A percentile compares a stretch with the other conserved stretches of the same genome.
These are phyloP conservation scores for Coemansia sp. DNA, from an alignment of 192 early-diverging fungal genomes.

Conservation along the genomic window DNA sequence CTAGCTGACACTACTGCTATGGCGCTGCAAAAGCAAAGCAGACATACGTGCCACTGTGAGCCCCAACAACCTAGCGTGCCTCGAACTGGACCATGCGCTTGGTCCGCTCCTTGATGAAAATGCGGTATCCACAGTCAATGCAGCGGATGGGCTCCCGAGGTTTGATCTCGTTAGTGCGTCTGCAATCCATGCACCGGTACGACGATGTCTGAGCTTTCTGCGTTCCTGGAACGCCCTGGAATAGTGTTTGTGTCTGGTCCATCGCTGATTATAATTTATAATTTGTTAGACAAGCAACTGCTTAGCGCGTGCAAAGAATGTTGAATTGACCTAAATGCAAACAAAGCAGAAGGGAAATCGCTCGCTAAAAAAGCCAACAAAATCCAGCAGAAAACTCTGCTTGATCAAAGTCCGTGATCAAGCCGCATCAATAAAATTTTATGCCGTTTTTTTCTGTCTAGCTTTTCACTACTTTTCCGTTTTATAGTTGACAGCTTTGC, in stretches of 20 bases:
- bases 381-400: conserved; percentile 9
- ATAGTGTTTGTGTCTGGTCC: conserved; percentile 9
- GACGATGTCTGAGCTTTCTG: conserved; percentile 16
- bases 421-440: background rate
- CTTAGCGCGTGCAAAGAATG: background rate
- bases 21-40: background rate
- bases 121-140: conserved; percentile 92
- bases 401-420: conserved; percentile 5
- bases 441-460: background rate
- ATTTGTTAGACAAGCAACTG: background rate
- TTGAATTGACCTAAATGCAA: conserved; percentile 2
- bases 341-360: background rate
- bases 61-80: conserved; percentile 66
- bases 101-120: conserved; percentile 98
- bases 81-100: conserved; percentile 94
- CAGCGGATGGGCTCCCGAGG: conserved; percentile 95
- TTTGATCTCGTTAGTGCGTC: conserved; percentile 86
- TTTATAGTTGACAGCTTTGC: background rate
- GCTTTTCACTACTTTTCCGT: background rate
- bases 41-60: background rate
- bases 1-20: background rate
- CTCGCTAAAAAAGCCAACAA: background rate
- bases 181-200: conserved; percentile 66
- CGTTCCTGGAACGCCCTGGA: conserved; percentile 1
- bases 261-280: background rate